Percentiles rank a stretch among this genome's conserved stretches.
These are phyloP conservation scores for Selaginella tamariscina DNA, from an alignment of 75 land plant genomes.

Conservation along the genomic window DNA sequence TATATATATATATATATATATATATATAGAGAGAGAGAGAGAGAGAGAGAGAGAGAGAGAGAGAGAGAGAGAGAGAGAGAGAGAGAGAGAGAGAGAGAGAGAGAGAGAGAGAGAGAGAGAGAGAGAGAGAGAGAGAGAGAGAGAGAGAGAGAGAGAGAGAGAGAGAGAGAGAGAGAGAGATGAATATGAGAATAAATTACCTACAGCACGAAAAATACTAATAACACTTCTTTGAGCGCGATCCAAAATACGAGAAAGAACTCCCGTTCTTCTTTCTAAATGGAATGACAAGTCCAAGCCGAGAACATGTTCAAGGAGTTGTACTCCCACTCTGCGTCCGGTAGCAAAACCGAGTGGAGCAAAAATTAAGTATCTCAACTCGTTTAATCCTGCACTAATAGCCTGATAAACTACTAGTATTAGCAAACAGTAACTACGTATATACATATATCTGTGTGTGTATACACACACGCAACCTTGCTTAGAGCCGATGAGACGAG, in stretches of 20 bases:
- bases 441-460: too few species aligned
- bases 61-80: too few species aligned
- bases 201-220: conserved; percentile 38
- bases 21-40: too few species aligned
- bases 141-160: neutral
- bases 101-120: too few species aligned
- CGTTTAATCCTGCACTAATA: conserved; percentile 35
- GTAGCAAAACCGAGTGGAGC: conserved; percentile 40
- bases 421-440: too few species aligned
- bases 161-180: neutral
- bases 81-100: too few species aligned
- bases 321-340: conserved; percentile 31
- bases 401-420: conserved; percentile 18
- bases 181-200: conserved; percentile 12
- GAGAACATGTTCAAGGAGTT: conserved; percentile 32
- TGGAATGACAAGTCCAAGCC: conserved; percentile 36
- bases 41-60: too few species aligned
- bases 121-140: too few species aligned
- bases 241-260: conserved; percentile 31
- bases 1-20: too few species aligned
- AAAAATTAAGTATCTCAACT: conserved; percentile 31
- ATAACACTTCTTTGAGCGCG: conserved; percentile 40
- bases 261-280: conserved; percentile 31
- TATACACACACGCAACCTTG: too few species aligned
- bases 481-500: conserved; percentile 28